Base-by-base conservation (phyloP, 2,329 filamentous ascomycete species). In the Penicillium glabrum region DNA sequence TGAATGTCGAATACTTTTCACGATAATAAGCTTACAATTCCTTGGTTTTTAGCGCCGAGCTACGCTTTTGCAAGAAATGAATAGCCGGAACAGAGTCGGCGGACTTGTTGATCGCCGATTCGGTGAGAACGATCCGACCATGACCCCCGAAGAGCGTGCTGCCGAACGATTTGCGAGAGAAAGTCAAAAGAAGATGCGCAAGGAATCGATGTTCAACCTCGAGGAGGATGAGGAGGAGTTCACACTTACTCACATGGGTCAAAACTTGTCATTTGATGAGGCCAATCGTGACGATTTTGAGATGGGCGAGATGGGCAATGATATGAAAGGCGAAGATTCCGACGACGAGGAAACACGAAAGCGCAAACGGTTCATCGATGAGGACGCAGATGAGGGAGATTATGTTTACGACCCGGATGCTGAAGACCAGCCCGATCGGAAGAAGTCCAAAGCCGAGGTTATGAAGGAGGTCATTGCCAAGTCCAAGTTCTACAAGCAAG, bases 401-500 rank as follows among this genome's bases (percentile, higher is more conserved):
- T 54, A 50, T 16, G 69, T 71, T 5, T 80, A 80, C 6, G 79
- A 76, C n/a, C 81, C 79, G 3, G 80, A 80, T 0, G 78, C 77
- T 5, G 80, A 81, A 35, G 81, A 81, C 21, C 79, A 87, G 61
- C 92, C 91, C 0, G 89, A 93, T 67, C 84, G 89, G 57, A 97
- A 96, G 75, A 99, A 97, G 79, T 88, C 88, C 3, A 98, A 97
- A 77, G 90, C 95, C 53, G 95, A 99, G 75, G 90, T 99, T 49
- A 97, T 98, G 91, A 89, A 96, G 69, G 96, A 99, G 75, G 83
- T 99, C 59, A 97, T 99, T 64, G 91, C 93, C 59, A 99, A 99
- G 76, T 98, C 93, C 1, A 99, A 99, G 72, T 82, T 90, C 60
- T 85, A 97, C 82, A 98, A 96, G 77, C 93, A 93, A 70, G 93